Conservation (phyloP, 768 basidiomycete species). For the Termitomyces heimii region DNA sequence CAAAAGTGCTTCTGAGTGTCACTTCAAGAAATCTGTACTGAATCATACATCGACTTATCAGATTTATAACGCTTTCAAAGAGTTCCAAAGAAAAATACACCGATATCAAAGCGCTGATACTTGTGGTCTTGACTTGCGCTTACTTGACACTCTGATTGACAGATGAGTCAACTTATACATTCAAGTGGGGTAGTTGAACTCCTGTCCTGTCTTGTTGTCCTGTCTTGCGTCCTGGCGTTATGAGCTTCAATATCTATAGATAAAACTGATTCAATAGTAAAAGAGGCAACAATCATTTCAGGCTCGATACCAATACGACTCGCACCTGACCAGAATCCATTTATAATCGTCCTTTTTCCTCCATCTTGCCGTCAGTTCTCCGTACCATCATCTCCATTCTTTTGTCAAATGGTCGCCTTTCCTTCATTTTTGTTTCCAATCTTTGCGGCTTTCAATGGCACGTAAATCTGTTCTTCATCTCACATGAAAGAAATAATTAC, state of each 20-base stretch:
- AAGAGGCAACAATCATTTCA: background rate
- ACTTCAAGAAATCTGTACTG: background rate
- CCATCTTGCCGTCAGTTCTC: background rate
- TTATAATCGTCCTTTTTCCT: background rate
- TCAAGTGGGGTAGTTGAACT: background rate
- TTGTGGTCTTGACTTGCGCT: background rate
- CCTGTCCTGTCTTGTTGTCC: background rate
- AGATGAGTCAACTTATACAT: background rate
- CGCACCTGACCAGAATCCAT: background rate
- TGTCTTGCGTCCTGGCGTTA: background rate
- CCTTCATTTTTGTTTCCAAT: background rate
- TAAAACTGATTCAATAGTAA: background rate
- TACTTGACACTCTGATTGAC: background rate
- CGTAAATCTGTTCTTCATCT: background rate
- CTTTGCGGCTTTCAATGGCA: background rate
- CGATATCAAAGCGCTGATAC: background rate
- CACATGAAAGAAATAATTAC: background rate
- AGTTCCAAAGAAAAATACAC: background rate
- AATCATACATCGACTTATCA: background rate
- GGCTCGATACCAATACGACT: background rate
- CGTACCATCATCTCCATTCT: background rate
- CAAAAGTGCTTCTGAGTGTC: background rate
- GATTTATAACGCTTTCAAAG: background rate
- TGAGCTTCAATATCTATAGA: background rate
- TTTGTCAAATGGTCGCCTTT: background rate